These are phyloP conservation scores for Phaeosphaeriaceae sp. DNA, from an alignment of 2,329 filamentous ascomycete genomes.

Conservation along the genomic window DNA sequence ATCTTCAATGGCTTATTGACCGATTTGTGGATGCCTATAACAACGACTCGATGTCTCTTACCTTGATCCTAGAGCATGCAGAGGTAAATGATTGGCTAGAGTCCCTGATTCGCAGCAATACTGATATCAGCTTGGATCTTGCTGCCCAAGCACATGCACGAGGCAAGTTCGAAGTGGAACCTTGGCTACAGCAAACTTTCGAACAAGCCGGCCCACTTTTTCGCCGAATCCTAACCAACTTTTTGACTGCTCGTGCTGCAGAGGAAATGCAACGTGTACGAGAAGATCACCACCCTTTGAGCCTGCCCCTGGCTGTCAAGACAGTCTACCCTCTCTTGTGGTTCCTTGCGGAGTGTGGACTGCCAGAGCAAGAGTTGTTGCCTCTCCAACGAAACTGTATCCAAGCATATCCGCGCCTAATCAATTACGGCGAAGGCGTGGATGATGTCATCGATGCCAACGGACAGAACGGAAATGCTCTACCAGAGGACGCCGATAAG, in stretches of 20 bases:
- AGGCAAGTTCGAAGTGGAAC: slow-evolving; percentile 76
- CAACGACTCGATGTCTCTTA: slow-evolving; percentile 69
- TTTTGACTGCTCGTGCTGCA: slow-evolving; percentile 82
- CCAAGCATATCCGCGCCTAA: slow-evolving; percentile 88
- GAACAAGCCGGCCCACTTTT: slow-evolving; percentile 70
- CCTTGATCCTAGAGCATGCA: slow-evolving; percentile 78
- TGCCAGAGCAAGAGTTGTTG: slow-evolving; percentile 72
- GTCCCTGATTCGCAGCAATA: slow-evolving; percentile 76
- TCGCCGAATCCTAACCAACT: slow-evolving; percentile 75
- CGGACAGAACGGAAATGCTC: slow-evolving; percentile 77
- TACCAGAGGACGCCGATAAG: slow-evolving; percentile 78
- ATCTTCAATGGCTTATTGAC: slow-evolving; percentile 83
- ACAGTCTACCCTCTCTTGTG: slow-evolving; percentile 82
- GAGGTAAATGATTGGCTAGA: slow-evolving; percentile 84
- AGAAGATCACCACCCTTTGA: slow-evolving; percentile 69
- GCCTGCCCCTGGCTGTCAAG: slow-evolving; percentile 79
- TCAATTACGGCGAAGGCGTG: slow-evolving; percentile 93
- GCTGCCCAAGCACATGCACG: slow-evolving; percentile 84
- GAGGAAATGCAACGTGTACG: slow-evolving; percentile 79
- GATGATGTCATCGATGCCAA: slow-evolving; percentile 91
- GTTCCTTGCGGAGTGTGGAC: slow-evolving; percentile 68
- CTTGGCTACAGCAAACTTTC: slow-evolving; percentile 77
- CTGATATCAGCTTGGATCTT: slow-evolving; percentile 85
- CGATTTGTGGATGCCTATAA: slow-evolving; percentile 80
- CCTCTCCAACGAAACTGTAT: slow-evolving; percentile 86